These are phyloP conservation scores for Fomitopsis schrenkii DNA, from an alignment of 1,284 basidiomycete species.

Conservation along the genomic window DNA sequence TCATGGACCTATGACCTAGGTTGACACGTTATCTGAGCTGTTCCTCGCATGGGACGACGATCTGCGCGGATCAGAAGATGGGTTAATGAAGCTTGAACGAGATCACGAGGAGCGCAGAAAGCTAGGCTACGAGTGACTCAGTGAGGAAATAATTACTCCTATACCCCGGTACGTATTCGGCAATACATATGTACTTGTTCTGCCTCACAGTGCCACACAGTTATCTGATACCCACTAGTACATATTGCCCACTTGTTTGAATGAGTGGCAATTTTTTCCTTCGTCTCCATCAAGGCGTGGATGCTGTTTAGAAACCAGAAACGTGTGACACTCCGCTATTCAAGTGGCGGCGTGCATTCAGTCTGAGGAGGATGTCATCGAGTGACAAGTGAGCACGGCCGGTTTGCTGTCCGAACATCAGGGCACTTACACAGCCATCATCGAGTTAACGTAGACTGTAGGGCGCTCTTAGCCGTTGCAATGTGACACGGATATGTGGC, in stretches of 20 bases:
- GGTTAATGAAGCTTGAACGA: conserved; percentile 50
- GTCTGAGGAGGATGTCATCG: too few relatives aligned
- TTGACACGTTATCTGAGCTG: conserved; percentile 72
- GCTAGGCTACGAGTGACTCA: conserved; percentile 43
- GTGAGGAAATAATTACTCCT: too few relatives aligned
- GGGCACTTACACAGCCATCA: background rate
- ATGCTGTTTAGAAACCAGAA: too few relatives aligned
- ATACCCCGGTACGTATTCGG: conserved; percentile 6
- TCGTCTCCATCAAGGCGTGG: too few relatives aligned
- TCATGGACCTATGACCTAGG: conserved; percentile 35
- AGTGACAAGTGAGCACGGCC: too few relatives aligned
- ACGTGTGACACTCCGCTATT: too few relatives aligned
- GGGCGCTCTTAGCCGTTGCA: too few relatives aligned
- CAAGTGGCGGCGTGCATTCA: too few relatives aligned
- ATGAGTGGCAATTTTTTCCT: too few relatives aligned
- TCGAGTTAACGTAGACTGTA: background rate
- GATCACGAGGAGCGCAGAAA: conserved; percentile 52
- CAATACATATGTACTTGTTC: background rate
- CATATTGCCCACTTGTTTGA: too few relatives aligned
- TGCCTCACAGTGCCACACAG: background rate
- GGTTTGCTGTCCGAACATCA: too few relatives aligned
- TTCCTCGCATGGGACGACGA: conserved; percentile 80
- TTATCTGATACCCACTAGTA: background rate
- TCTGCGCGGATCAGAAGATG: conserved; percentile 57
- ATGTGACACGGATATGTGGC: background rate